Base-by-base conservation (phyloP, 306 rosid species). In the Sicyos baderoa region DNA sequence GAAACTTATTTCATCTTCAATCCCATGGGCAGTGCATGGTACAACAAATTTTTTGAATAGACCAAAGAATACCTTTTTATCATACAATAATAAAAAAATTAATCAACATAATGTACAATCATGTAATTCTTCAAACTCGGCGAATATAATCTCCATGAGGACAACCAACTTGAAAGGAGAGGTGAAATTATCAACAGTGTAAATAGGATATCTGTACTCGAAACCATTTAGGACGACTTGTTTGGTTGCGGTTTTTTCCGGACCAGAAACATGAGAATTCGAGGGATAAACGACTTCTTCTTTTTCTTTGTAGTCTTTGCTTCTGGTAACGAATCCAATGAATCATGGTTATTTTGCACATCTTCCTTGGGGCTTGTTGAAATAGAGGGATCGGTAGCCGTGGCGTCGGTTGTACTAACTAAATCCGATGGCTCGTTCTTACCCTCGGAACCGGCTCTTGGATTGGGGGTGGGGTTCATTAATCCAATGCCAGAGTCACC, bases 191-290 rank as follows among this genome's bases (percentile, higher is more conserved):
- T 66, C 71, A 22, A 66, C 71, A 23, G 56, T 45, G 71, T 48
- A 66, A 66, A 22, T 66, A 66, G 3, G 55, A 66, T 12, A 22
- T 22, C 22, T 48, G 71, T 66, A 66, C 56, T 15, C 37, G 13
- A 19, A 45, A 10, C 12, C 9, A 7, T 22, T 66, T 48, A 23
- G 22, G 71, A 82, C 50, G 78, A 64, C 84, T 85, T 87, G 72
- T 67, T 79, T 35, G 87, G 13, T 50, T 79, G 83, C 9, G 86
- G 18, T 76, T 57, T 90, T 74, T 81, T 86, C 80, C 85, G 81
- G 35, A 84, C 88, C 83, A 90, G 86, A 78, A 90, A 90, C 99
- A 90, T 88, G 70, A 90, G 81, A 77, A 94, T 81, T 73, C 99
- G 82, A 0, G 97, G 99, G 74, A 94, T 83, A 19, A 90, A 64